A percentile compares a stretch with the other conserved stretches of the same genome.
phyloP scores from a whole-genome alignment of 805 yeast species.

The Lipomyces oligophaga region DNA sequence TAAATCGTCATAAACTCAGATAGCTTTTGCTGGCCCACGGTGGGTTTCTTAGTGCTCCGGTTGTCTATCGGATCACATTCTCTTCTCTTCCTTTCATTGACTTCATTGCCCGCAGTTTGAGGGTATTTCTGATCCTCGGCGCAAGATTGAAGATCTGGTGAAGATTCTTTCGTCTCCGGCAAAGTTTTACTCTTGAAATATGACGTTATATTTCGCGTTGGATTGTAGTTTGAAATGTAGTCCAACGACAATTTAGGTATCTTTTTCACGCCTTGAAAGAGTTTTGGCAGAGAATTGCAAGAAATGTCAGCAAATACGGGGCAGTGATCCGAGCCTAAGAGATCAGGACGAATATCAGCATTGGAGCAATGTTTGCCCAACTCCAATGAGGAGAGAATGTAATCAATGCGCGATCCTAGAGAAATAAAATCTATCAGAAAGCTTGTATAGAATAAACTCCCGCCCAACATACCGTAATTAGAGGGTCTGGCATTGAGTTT shows the following conservation, averaged over 20 bases:
- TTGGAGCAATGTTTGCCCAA: slow-evolving; percentile 42
- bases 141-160: slow-evolving; percentile 23
- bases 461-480: slow-evolving; percentile 44
- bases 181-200: no score
- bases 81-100: not conserved
- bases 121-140: slow-evolving; percentile 24
- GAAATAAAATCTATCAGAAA: not conserved
- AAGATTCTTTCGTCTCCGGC: no score
- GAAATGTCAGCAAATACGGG: slow-evolving; percentile 71
- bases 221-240: no score
- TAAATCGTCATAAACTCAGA: no score
- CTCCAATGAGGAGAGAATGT: slow-evolving; percentile 51
- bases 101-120: slow-evolving; percentile 1
- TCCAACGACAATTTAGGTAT: not conserved
- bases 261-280: not conserved
- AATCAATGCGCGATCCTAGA: slow-evolving; percentile 81
- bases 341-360: slow-evolving; percentile 58
- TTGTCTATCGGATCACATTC: not conserved
- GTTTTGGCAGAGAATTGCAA: not conserved
- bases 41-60: not conserved
- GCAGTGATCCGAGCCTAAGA: slow-evolving; percentile 92
- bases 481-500: slow-evolving; percentile 68
- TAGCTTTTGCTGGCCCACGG: slow-evolving; percentile 9
- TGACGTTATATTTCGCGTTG: no score
- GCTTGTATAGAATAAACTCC: not conserved